These are phyloP conservation scores for Arctium lappa DNA, from an alignment of 129 eudicot genomes.

Conservation along the genomic window DNA sequence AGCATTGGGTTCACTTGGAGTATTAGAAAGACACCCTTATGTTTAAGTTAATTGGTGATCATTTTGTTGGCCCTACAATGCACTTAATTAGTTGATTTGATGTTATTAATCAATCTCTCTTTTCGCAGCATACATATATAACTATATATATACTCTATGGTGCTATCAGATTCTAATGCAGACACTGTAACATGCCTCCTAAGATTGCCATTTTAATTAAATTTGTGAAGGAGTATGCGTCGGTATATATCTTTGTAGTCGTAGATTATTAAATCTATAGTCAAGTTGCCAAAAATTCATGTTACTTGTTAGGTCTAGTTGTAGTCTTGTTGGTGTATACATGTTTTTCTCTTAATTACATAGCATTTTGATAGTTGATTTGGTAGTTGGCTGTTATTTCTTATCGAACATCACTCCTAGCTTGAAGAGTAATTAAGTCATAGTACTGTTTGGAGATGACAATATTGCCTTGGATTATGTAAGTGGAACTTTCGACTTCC, in stretches of 20 bases:
- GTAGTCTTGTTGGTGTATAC: not conserved
- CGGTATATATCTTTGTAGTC: not conserved
- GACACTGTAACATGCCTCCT: not conserved
- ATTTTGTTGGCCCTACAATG: not conserved
- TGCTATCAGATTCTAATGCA: too few species aligned
- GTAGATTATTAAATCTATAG: not conserved
- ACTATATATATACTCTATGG: not conserved
- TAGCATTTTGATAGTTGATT: not conserved
- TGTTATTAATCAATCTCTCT: not conserved
- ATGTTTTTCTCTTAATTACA: not conserved
- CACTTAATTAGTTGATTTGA: constrained; percentile 4
- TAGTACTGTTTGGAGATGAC: too few species aligned
- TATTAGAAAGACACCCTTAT: not conserved
- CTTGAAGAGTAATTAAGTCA: not conserved
- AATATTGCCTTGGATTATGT: too few species aligned
- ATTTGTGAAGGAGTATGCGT: not conserved
- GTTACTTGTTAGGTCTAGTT: not conserved
- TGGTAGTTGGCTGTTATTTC: not conserved
- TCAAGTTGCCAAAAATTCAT: not conserved
- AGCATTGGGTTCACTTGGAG: constrained; percentile 10
- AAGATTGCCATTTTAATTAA: not conserved
- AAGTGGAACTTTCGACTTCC: not conserved
- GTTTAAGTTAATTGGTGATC: not conserved
- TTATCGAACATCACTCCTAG: not conserved
- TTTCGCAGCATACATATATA: not conserved